A percentile compares a stretch with the other conserved stretches of the same genome.
phyloP scores from a whole-genome alignment of 306 rosid species.

The Prunus davidiana region DNA sequence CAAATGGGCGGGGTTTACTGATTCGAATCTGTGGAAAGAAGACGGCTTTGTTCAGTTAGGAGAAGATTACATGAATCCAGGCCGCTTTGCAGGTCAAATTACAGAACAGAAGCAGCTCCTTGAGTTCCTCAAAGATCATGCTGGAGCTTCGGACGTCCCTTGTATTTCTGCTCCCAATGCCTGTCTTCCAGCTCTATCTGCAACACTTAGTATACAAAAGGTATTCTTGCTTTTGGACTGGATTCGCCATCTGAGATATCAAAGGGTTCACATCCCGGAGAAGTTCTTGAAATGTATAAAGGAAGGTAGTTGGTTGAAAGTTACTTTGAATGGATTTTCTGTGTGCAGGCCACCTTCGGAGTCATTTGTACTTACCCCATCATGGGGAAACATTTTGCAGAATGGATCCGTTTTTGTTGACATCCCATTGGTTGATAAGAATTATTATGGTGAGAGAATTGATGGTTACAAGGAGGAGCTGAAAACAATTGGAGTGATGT shows the following conservation, averaged over 20 bases:
- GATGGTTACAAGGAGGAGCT: conserved; percentile 51
- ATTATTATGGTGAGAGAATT: conserved; percentile 43
- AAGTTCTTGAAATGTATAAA: conserved; percentile 47
- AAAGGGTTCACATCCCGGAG: conserved; percentile 24
- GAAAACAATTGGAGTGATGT: conserved; percentile 60
- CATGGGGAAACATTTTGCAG: conserved; percentile 47
- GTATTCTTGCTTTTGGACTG: conserved; percentile 62
- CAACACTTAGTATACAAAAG: conserved; percentile 52
- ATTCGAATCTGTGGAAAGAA: conserved; percentile 57
- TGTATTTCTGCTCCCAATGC: conserved; percentile 51
- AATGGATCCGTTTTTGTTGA: conserved; percentile 57
- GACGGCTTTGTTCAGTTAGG: conserved; percentile 51
- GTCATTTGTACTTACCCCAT: conserved; percentile 48
- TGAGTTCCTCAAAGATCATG: conserved; percentile 37
- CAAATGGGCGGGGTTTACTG: conserved; percentile 61
- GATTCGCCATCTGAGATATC: conserved; percentile 37
- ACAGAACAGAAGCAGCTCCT: conserved; percentile 21
- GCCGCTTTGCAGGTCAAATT: conserved; percentile 30
- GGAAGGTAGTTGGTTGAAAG: conserved; percentile 66
- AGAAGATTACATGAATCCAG: conserved; percentile 34
- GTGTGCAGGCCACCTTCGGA: conserved; percentile 49
- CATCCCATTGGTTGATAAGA: conserved; percentile 54
- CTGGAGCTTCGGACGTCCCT: conserved; percentile 59
- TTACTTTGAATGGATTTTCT: conserved; percentile 31
- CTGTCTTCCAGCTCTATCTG: conserved; percentile 39